Percentiles rank a stretch among this genome's conserved stretches.
phyloP scores from a whole-genome alignment of 2,329 filamentous ascomycete species.

The Orbilia javanica region DNA sequence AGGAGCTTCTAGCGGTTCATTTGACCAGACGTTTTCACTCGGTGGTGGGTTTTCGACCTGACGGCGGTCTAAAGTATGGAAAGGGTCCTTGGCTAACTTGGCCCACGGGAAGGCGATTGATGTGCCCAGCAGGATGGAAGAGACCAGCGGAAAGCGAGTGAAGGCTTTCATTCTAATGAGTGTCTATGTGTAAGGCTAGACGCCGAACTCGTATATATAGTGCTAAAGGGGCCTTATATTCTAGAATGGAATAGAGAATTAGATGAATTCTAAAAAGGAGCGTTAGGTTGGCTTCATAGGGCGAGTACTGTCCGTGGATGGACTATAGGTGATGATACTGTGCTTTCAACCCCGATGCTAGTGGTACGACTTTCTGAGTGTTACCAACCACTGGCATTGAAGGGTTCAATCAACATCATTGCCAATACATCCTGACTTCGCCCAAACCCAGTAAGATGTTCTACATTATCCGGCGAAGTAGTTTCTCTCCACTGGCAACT shows the following conservation, averaged over 20 bases:
- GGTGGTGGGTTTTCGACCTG: conserved; percentile 60
- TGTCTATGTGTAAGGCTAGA: conserved; percentile 19
- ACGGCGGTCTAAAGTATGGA: conserved; percentile 41
- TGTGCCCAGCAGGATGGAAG: conserved; percentile 29
- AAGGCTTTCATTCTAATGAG: conserved; percentile 46
- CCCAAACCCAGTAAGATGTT: background rate
- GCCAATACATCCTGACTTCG: background rate
- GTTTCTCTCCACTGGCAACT: background rate
- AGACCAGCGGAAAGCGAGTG: conserved; percentile 49
- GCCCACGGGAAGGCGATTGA: conserved; percentile 36
- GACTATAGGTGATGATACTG: background rate
- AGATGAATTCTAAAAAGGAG: conserved; percentile 11
- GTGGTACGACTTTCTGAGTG: background rate
- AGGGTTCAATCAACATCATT: background rate
- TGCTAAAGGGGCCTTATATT: background rate
- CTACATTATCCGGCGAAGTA: background rate
- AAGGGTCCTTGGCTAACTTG: conserved; percentile 43
- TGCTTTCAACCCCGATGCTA: background rate
- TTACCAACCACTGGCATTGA: background rate
- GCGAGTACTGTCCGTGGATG: background rate
- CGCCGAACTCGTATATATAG: conserved; percentile 2
- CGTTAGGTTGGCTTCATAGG: background rate
- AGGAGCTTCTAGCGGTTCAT: conserved; percentile 60
- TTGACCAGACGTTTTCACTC: conserved; percentile 56
- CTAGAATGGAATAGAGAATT: conserved; percentile 15